Base-by-base conservation (phyloP, 2,329 filamentous ascomycete species). In the Calonectria hawksworthii region DNA sequence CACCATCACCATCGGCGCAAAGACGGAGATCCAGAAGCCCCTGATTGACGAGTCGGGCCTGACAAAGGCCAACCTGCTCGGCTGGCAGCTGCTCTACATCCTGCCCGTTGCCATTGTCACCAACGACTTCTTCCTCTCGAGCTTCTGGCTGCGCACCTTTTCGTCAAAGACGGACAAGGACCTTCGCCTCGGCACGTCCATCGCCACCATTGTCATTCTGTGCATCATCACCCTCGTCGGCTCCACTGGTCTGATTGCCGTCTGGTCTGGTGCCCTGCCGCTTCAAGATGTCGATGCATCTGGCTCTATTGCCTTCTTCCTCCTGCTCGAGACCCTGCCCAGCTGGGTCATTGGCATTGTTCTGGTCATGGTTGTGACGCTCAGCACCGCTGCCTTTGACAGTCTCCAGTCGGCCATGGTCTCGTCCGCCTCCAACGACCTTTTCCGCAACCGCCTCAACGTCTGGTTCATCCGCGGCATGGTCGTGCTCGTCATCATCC, bases 61-160 rank as follows among this genome's bases (percentile, higher is more conserved):
- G 32, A 90, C 93, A n/a, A 88, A 95, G 56, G 80, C 93, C 7
- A 94, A 87, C 72, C 88, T 95, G 2, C 88, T 97, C 1, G 95
- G 95, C 70, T 97, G 95, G 94, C 95, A 97, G 84, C 90, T 97
- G 18, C 87, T 97, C 44, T 97, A 96, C 86, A 96, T 97, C 78
- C 89, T 97, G 1, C 94, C 95, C 0, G 90, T 97, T 8, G 95
- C 95, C 56, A 91, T 97, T 77, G 83, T 96, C 71, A 96, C 94
- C 74, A 97, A 96, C 86, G 93, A 96, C 87, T 96, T 97, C 88
- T 97, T 97, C 87, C 88, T 97, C 54, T 95, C 94, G 38, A 93
- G 92, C 78, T 96, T 95, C 85, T 97, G 95, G 95, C 91, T 96
- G 84, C 93, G 95, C 66, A 94, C 94, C 7, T 97, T 97, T 81